Evolutionary conservation across 2,329 filamentous ascomycete species (phyloP), one percentile per base, ranked within the genome.

Genomic region (Calonectria pseudoreteaudii): DNA sequence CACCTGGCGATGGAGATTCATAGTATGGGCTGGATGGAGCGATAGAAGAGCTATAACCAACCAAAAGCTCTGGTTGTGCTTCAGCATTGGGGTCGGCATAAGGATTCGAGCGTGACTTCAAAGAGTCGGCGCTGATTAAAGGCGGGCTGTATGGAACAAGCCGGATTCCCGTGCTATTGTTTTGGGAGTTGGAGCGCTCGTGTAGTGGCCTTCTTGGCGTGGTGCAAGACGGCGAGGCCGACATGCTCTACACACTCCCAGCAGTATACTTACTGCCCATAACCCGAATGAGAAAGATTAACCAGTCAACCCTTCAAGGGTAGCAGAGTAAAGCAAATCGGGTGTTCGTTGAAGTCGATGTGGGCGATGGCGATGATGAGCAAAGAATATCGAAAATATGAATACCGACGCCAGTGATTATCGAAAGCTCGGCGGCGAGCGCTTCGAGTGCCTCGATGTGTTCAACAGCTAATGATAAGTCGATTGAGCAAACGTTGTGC

Each of bases 141-240:
- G 84, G 83, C 34, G 84, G 84, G 66, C 80, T 85, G 71, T 86
- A 86, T 16, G 84, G 84, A 38, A 86, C 84, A 20, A 85, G 70
- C n/a, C 84, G 82, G 53, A 86, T 85, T 71, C 83, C 81, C 6
- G 82, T 79, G 69, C 79, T 80, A 67, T 81, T 81, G 69, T 77
- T 81, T 56, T 82, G 77, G 30, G 80, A 80, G 66, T 67, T 77
- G 72, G 77, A 80, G 65, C 79, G 81, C 74, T 82, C 78, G 62
- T 82, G 78, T 41, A 82, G 75, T 68, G 78, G 75, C 78, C 77
- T 77, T 75, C 81, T 76, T 74, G 80, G 77, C 77, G 79, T 76
- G 73, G 80, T 79, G 74, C 78, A 78, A 68, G 80, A 72, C 77
- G 80, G 82, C 76, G 81, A 80, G 64, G 78, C 79, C 76, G 81